Evolutionary conservation across 2,329 filamentous ascomycete species (phyloP).

Genomic region (Neofusicoccum ribis): DNA sequence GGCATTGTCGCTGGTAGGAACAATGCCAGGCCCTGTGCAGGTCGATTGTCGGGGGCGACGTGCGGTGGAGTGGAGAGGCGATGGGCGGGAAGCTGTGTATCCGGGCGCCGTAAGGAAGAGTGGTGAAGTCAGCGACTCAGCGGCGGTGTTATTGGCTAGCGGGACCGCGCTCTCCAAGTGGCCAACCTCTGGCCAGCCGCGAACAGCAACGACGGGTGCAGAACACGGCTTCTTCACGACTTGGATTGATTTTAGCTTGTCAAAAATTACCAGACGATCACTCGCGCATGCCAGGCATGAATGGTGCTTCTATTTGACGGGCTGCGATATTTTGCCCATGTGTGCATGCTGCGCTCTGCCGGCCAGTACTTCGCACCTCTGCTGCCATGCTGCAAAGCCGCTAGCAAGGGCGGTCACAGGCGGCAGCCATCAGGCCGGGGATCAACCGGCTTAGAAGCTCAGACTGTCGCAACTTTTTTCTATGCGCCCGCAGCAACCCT

Average conservation of each 20-base stretch:
- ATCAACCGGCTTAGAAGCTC: constrained; percentile 21
- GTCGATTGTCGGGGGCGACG: constrained; percentile 4
- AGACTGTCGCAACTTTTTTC: constrained; percentile 21
- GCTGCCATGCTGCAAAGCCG: not conserved
- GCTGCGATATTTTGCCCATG: too few relatives aligned
- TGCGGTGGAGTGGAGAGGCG: constrained; percentile 20
- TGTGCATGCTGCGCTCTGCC: not conserved
- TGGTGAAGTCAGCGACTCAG: constrained; percentile 16
- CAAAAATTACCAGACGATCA: too few relatives aligned
- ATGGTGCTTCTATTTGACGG: too few relatives aligned
- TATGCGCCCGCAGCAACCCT: constrained; percentile 21
- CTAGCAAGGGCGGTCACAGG: not conserved
- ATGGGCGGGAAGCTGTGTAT: constrained; percentile 7
- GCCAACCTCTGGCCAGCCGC: not conserved
- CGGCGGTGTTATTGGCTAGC: not conserved
- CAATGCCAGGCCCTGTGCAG: constrained; percentile 23
- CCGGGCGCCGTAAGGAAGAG: not conserved
- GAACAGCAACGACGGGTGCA: too few relatives aligned
- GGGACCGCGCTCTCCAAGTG: not conserved
- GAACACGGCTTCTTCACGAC: too few relatives aligned
- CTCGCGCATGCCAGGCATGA: too few relatives aligned
- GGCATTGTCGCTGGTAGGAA: constrained; percentile 59
- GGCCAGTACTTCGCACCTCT: not conserved
- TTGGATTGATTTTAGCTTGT: too few relatives aligned
- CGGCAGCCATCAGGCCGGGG: not conserved